Conservation (phyloP, 164 flowering plant genomes). For the Vitis rotundifolia region DNA sequence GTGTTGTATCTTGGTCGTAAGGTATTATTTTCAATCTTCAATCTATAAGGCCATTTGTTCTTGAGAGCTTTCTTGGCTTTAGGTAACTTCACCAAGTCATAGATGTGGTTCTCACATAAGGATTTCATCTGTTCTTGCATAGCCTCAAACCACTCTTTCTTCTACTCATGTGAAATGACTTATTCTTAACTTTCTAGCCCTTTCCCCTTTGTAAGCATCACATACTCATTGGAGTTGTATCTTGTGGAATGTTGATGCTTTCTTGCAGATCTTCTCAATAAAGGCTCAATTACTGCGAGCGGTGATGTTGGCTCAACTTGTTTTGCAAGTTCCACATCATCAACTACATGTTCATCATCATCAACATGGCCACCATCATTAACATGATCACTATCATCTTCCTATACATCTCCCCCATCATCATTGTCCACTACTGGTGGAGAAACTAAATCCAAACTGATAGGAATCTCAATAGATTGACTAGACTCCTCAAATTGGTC, state of each 20-base stretch:
- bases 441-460: too few species aligned
- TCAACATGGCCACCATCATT: too few species aligned
- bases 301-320: neutral
- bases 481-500: neutral
- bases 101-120: neutral
- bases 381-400: too few species aligned
- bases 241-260: neutral
- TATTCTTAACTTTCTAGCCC: neutral
- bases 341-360: neutral
- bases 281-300: too few species aligned
- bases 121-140: slow-evolving; percentile 1
- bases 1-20: neutral
- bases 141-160: neutral
- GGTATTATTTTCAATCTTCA: neutral
- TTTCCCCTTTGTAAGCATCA: neutral
- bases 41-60: neutral
- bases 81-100: slow-evolving; percentile 8
- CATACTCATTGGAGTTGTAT: neutral
- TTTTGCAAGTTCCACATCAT: too few species aligned
- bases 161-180: neutral
- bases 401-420: too few species aligned
- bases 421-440: too few species aligned
- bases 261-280: neutral
- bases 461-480: too few species aligned
- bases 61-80: neutral